Evolutionary conservation across 768 basidiomycete genomes (phyloP), one percentile per base, ranked within the genome.

Genomic region (Lactifluus rugatus): DNA sequence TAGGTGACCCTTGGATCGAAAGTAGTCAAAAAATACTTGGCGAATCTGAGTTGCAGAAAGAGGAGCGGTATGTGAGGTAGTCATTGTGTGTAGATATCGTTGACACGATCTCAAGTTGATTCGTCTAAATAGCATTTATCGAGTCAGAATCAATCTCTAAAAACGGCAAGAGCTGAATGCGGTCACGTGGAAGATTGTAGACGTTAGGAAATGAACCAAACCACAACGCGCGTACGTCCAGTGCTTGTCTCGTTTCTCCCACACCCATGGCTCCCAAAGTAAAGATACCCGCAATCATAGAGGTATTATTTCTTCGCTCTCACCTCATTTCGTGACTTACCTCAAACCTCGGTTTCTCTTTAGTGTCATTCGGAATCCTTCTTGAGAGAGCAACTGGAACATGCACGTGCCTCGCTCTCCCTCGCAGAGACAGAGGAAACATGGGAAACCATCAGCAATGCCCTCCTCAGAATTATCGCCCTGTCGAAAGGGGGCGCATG

Each of bases 21-120:
- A 99, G 74, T 82, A 98, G 62, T 87, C 77, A 72, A 98, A 92
- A 76, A 92, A 99, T 59, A 89, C 84, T 65, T 93, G 75, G 64
- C 96, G 83, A 59, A 98, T 84, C 69, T 79, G 84, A 39, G 73
- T 66, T n/a, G 96, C 85, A 7, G 59, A 61, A 21, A 47, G 57
- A 31, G 53, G 42, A 21, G 19, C 5, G 25, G 17, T 19, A 5
- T 28, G 13, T 46, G 39, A 17, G 3, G 34, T 16, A 21, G 54
- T 16, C 62, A 62, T 62, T n/a, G 62, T 56, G 34, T 54, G 58
- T 10, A 47, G 25, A 37, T 55, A 52, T 56, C 51, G 56, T 31
- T 39, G 50, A 10, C 42, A 45, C 42, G 39, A 56, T 47, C 59
- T 39, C 13, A 52, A n/a, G n/a, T 34, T 17, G 28, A 39, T 17